These are phyloP conservation scores for Ailanthus altissimus DNA, from an alignment of 345 rosid genomes.

Conservation along the genomic window DNA sequence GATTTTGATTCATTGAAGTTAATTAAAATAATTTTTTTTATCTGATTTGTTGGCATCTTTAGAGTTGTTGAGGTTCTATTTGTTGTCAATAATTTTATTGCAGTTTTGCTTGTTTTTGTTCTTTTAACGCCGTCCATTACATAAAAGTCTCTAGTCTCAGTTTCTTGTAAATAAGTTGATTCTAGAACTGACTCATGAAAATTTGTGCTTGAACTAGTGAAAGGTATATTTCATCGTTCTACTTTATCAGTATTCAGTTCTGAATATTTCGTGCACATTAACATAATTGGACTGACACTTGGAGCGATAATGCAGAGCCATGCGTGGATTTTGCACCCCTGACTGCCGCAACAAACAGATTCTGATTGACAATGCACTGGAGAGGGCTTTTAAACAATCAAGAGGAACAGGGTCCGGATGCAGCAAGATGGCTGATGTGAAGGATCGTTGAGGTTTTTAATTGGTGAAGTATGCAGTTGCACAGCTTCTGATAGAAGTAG, in stretches of 20 bases:
- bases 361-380: conserved; percentile 18
- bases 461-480: conserved; percentile 2
- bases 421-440: conserved; percentile 13
- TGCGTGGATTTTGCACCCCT: conserved; percentile 36
- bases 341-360: conserved; percentile 34
- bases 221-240: not conserved
- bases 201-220: not conserved
- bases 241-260: not conserved
- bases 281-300: conserved; percentile 5
- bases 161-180: not conserved
- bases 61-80: not conserved
- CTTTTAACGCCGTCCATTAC: not conserved
- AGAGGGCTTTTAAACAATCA: conserved; percentile 18
- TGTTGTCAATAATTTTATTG: not conserved
- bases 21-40: not conserved
- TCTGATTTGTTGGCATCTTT: not conserved
- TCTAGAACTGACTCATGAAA: not conserved
- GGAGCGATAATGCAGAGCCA: conserved; percentile 26
- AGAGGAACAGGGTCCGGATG: not conserved
- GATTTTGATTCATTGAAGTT: not conserved
- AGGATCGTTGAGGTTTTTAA: not conserved
- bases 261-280: not conserved
- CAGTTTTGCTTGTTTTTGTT: not conserved
- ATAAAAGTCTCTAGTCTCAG: not conserved
- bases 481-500: not conserved